A percentile compares a stretch with the other conserved stretches of the same genome.
phyloP scores from a whole-genome alignment of 1,284 basidiomycete species.

The Trichosporon coremiiforme region DNA sequence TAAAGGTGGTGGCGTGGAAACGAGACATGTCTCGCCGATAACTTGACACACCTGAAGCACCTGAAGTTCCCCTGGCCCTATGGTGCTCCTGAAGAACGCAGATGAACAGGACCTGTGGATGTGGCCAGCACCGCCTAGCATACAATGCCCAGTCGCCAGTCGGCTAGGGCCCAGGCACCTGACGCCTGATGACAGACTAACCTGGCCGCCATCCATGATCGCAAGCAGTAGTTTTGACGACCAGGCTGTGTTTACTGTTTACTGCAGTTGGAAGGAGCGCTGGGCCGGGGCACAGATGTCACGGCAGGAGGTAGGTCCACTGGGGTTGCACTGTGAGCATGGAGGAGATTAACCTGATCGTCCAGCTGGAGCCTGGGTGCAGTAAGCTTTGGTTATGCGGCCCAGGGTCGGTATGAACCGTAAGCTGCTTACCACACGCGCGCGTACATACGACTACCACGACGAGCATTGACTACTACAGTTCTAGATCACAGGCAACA shows the following conservation, averaged over 20 bases:
- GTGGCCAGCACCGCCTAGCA: no score
- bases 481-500: not conserved
- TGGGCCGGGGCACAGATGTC: no score
- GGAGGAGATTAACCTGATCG: not conserved
- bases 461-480: not conserved
- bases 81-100: not conserved
- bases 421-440: not conserved
- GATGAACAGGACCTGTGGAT: not conserved
- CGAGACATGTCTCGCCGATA: slow-evolving; percentile 16
- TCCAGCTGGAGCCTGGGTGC: not conserved
- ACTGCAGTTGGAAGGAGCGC: no score
- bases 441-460: no score
- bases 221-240: not conserved
- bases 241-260: no score
- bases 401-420: not conserved
- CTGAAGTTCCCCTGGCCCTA: not conserved
- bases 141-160: not conserved
- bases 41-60: not conserved
- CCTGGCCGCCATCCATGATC: not conserved
- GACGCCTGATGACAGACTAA: not conserved
- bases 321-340: no score
- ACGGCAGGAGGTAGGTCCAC: no score
- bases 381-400: not conserved
- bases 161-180: not conserved
- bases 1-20: slow-evolving; percentile 12